phyloP scores from a whole-genome alignment of 1,284 basidiomycete genomes.

The Apiotrichum veenhuisii region DNA sequence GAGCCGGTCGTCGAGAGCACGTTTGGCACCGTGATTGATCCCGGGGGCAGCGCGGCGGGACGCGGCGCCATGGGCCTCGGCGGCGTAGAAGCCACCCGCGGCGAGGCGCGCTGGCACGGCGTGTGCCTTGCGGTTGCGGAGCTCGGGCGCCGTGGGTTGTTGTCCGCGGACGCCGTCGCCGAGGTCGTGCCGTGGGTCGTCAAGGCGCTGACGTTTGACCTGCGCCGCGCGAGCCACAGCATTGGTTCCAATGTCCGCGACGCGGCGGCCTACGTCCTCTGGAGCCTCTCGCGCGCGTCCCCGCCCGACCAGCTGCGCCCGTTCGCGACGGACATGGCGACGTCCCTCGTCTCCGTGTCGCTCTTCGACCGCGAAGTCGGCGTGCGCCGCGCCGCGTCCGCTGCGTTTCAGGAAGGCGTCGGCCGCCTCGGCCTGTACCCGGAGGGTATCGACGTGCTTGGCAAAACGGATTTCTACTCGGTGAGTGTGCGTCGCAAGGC shows the following conservation, averaged over 20 bases:
- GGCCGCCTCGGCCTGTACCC: slow-evolving; percentile 84
- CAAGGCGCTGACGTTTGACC: slow-evolving; percentile 87
- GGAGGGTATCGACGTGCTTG: slow-evolving; percentile 87
- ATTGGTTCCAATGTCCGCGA: slow-evolving; percentile 93
- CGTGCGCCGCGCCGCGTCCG: slow-evolving; percentile 93
- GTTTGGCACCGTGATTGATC: slow-evolving; percentile 42
- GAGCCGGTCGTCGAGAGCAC: slow-evolving; percentile 40
- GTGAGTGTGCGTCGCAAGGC: slow-evolving; percentile 81
- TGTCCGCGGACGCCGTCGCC: slow-evolving; percentile 59
- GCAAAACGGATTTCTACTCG: slow-evolving; percentile 90
- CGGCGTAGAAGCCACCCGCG: slow-evolving; percentile 61
- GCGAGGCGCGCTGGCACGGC: slow-evolving; percentile 92
- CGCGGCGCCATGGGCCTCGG: slow-evolving; percentile 55
- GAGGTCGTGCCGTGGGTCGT: slow-evolving; percentile 70
- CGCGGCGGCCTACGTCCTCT: slow-evolving; percentile 88
- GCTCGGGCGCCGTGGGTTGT: slow-evolving; percentile 74
- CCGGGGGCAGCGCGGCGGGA: slow-evolving; percentile 59
- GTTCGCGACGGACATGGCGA: slow-evolving; percentile 64
- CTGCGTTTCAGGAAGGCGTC: slow-evolving; percentile 95
- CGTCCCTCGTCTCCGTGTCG: slow-evolving; percentile 68
- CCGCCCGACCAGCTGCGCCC: slow-evolving; percentile 60
- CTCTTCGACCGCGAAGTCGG: slow-evolving; percentile 91
- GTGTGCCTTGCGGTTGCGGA: slow-evolving; percentile 90
- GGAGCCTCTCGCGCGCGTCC: slow-evolving; percentile 84
- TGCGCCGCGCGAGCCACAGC: slow-evolving; percentile 84